Base-by-base conservation (phyloP, 352 stramenopile genomes). In the Saprolegnia parasitica region DNA sequence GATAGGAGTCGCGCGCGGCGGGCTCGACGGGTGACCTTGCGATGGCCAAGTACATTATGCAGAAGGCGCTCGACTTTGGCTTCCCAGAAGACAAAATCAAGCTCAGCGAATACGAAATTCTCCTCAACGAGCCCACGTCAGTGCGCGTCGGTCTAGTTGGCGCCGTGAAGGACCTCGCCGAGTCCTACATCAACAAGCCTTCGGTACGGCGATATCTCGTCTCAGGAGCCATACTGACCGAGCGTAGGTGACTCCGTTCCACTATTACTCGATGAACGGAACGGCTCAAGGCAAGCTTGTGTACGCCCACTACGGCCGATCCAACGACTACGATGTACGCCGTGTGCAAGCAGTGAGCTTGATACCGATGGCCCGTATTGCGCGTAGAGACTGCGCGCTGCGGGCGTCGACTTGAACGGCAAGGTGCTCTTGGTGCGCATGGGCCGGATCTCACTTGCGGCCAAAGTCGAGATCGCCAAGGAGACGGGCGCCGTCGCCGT, bases 201-300 rank as follows among this genome's bases (percentile, higher is more conserved):
- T 68, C 45, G 20, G 62, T 67, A 65, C 65, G 23, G 9, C 56
- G 8, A 13, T 50, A 65, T 58, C 8, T 58, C 29, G 57, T 65
- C 13, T 8, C 26, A 35, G 8, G 8, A 13, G 26, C 40, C n/a
- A n/a, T n/a, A n/a, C n/a, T 58, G 8, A 58, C 8, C 16, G n/a
- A 15, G 40, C n/a, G 45, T 47, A 65, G 45, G 18, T 47, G 29
- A 65, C 82, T 4, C 78, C 84, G 4, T 95, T 92, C 71, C 86
- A 95, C 71, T 79, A 91, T 61, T 95, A 93, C 76, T 84, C 83
- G 23, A 87, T 82, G 72, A 93, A 91, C 66, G 86, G 86, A 55
- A 84, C 76, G 0, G 83, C 73, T 3, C 71, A 73, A 0, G 86
- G 81, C 24, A 72, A 72, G 49, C 66, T 93, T 58, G 83, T 93